A percentile compares a stretch with the other conserved stretches of the same genome.
phyloP scores from a whole-genome alignment of 179 eudicot species.

The Corrigiola litoralis region DNA sequence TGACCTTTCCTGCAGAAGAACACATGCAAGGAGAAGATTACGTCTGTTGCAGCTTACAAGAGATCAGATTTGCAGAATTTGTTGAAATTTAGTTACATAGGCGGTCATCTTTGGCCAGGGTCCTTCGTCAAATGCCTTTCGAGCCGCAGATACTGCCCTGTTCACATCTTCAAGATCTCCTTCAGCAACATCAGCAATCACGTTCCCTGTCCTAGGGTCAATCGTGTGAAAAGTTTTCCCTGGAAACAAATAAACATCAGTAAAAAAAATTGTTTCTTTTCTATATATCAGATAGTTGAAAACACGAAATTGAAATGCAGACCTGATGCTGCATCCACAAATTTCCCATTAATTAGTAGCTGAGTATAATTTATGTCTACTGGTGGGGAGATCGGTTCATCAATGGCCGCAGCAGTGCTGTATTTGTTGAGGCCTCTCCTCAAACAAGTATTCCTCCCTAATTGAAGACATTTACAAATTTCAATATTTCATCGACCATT shows the following conservation, averaged over 20 bases:
- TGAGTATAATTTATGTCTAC: constrained; percentile 36
- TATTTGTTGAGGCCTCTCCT: constrained; percentile 29
- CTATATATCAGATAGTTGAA: not conserved
- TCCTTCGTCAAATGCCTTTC: constrained; percentile 38
- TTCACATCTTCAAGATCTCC: constrained; percentile 38
- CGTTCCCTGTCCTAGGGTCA: constrained; percentile 36
- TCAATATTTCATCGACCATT: not conserved
- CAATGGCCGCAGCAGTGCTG: constrained; percentile 43
- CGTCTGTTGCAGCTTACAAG: not conserved
- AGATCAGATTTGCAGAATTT: not conserved
- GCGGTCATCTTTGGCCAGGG: constrained; percentile 41
- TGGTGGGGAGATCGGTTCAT: constrained; percentile 51
- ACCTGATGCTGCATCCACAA: constrained; percentile 71
- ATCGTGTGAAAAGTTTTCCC: constrained; percentile 35
- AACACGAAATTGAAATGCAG: not conserved
- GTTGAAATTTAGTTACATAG: constrained; percentile 19
- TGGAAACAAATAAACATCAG: constrained; percentile 5
- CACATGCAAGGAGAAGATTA: not conserved
- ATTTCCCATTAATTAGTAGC: constrained; percentile 51
- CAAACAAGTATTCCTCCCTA: constrained; percentile 31
- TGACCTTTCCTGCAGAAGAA: constrained; percentile 38
- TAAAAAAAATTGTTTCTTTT: not conserved
- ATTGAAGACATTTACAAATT: not conserved
- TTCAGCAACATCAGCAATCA: constrained; percentile 39
- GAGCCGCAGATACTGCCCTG: constrained; percentile 37